These are phyloP conservation scores for Neofusicoccum laricinum DNA, from an alignment of 2,329 filamentous ascomycete genomes.

Conservation along the genomic window DNA sequence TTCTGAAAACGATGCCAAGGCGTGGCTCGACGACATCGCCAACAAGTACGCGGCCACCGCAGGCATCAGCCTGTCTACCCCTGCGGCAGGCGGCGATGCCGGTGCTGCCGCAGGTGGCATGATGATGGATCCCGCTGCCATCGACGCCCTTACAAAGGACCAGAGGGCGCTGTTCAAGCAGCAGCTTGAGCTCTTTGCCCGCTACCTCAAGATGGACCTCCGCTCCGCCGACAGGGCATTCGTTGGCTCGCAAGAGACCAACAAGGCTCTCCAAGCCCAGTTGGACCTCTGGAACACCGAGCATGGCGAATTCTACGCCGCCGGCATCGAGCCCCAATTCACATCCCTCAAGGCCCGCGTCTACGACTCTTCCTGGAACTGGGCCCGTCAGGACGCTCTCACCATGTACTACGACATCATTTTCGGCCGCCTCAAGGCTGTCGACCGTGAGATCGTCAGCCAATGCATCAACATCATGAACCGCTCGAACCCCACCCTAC, in stretches of 20 bases:
- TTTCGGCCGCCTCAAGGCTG: slow-evolving; percentile 86
- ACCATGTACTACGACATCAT: slow-evolving; percentile 99
- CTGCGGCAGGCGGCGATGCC: slow-evolving; percentile 66
- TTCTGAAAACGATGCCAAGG: slow-evolving; percentile 87
- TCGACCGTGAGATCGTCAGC: slow-evolving; percentile 97
- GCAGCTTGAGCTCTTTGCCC: slow-evolving; percentile 89
- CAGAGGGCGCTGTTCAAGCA: slow-evolving; percentile 97
- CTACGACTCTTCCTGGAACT: slow-evolving; percentile 99
- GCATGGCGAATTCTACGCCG: slow-evolving; percentile 93
- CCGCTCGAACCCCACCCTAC: slow-evolving; percentile 88
- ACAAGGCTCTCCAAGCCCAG: slow-evolving; percentile 85
- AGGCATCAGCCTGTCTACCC: slow-evolving; percentile 78
- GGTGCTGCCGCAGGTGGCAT: slow-evolving; percentile 76
- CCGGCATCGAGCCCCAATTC: slow-evolving; percentile 92
- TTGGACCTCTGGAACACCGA: slow-evolving; percentile 93
- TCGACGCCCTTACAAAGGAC: slow-evolving; percentile 96
- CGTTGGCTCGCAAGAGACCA: slow-evolving; percentile 77
- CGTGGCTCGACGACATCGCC: slow-evolving; percentile 81
- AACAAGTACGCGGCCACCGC: slow-evolving; percentile 85
- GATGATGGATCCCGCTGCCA: slow-evolving; percentile 99
- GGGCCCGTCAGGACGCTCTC: slow-evolving; percentile 94
- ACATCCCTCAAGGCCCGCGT: slow-evolving; percentile 89
- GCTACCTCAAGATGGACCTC: slow-evolving; percentile 96
- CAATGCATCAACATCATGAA: slow-evolving; percentile 99
- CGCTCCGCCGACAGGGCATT: slow-evolving; percentile 95